Evolutionary conservation across 768 basidiomycete genomes (phyloP), one percentile per base, ranked within the genome.

Genomic region (Tulasnella sp.): DNA sequence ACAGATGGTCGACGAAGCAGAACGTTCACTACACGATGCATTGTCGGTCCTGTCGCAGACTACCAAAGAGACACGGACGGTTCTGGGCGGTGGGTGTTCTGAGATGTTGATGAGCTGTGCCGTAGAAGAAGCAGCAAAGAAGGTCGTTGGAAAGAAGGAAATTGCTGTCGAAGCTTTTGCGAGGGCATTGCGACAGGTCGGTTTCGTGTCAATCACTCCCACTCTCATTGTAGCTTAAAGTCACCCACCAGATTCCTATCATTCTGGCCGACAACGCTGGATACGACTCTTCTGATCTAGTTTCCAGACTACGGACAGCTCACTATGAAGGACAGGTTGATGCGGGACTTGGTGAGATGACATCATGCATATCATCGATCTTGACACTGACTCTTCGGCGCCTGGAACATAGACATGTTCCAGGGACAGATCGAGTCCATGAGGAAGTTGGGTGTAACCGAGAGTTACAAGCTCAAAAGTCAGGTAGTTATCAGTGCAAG

Each of bases 1-100:
- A 63, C 96, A 99, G 70, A 99, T 99, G 95, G 86, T 99, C 24
- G 96, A 98, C 67, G 96, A 99, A 71, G 96, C 96, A 1, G 96
- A 98, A 68, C 86, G 96, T 10, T 98, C 95, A 1, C 75, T 99
- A 47, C 96, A 98, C 68, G 96, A 99, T 65, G 96, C 96, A 3
- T 84, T 99, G 9, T 95, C 92, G 0, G 96, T 99, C 3, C 78
- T 99, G 15, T 95, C 94, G 15, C 96, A 99, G 68, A 98, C 95
- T 0, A 92, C 96, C 63, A 94, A 91, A 74, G 96, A 99, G 77
- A 95, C 95, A 1, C 80, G 96, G 41, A 80, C 90, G 2, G 88
- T 91, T 2, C 84, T 98, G 27, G 96, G 96, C 3, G 96, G 96
- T 50, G 96, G 96, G 29, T 99, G 96, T 72, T 84, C 93, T 1